These are phyloP conservation scores for Apiotrichum montevideense DNA, from an alignment of 1,284 basidiomycete genomes.

Conservation along the genomic window DNA sequence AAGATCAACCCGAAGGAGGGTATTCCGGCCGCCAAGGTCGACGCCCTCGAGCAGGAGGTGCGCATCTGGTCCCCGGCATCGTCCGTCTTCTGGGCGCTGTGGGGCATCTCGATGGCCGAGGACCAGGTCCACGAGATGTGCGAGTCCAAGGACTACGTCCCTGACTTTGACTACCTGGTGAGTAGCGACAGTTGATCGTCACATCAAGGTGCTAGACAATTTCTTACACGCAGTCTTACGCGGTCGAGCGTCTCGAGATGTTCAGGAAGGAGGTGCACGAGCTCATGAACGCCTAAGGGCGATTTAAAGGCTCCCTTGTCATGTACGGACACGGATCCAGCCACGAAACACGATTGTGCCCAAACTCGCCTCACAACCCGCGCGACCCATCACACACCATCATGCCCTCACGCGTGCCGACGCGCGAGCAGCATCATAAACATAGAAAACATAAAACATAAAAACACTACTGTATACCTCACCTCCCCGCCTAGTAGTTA, in stretches of 20 bases:
- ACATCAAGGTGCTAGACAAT: not conserved
- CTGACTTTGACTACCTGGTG: slow-evolving; percentile 47
- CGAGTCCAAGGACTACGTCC: slow-evolving; percentile 20
- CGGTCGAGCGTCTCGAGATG: slow-evolving; percentile 43
- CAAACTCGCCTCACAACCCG: too few relatives aligned
- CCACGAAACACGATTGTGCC: too few relatives aligned
- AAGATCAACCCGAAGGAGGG: slow-evolving; percentile 27
- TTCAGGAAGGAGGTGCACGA: slow-evolving; percentile 40
- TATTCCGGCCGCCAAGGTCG: slow-evolving; percentile 35
- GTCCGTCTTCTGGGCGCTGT: slow-evolving; percentile 83
- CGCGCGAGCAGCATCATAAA: too few relatives aligned
- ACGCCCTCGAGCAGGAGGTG: slow-evolving; percentile 66
- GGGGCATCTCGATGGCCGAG: slow-evolving; percentile 83
- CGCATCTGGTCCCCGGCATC: slow-evolving; percentile 77
- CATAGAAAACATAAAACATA: too few relatives aligned
- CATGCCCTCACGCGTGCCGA: too few relatives aligned
- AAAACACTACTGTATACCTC: too few relatives aligned
- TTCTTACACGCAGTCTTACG: slow-evolving; percentile 33
- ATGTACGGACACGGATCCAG: too few relatives aligned
- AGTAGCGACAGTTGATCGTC: slow-evolving; percentile 9
- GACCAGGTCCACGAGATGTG: slow-evolving; percentile 65
- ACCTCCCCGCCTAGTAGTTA: not conserved
- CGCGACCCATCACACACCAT: too few relatives aligned
- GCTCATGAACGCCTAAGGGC: slow-evolving; percentile 26
- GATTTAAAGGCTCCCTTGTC: too few relatives aligned